Percentiles rank a stretch among this genome's conserved stretches.
Evolutionary conservation across 257 asterid species (phyloP).

Genomic region (Capsicum baccatum): DNA sequence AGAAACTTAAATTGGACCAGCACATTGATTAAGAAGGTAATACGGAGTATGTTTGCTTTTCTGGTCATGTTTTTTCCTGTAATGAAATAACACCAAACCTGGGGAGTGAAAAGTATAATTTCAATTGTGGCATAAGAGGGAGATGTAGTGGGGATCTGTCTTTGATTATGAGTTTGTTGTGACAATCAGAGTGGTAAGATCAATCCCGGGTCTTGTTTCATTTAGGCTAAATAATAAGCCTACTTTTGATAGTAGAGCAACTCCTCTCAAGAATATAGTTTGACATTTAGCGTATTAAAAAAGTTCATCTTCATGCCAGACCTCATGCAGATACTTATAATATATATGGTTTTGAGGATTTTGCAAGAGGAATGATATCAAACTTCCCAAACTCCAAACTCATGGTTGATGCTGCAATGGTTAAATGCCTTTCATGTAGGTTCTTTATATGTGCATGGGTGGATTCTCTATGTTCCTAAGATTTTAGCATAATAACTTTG

Average conservation of each 20-base stretch:
- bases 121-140: neutral
- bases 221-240: neutral
- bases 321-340: neutral
- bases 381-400: neutral
- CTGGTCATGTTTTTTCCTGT: neutral
- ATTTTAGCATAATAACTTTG: neutral
- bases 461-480: neutral
- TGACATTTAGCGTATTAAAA: neutral
- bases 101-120: neutral
- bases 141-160: neutral
- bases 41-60: neutral
- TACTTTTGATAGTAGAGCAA: neutral
- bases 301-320: neutral
- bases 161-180: conserved; percentile 11
- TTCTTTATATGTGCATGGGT: neutral
- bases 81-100: neutral
- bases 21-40: neutral
- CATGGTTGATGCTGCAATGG: conserved; percentile 15
- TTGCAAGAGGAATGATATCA: conserved; percentile 10
- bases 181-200: neutral
- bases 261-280: neutral
- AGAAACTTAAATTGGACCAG: neutral
- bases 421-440: neutral
- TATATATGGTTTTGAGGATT: neutral
- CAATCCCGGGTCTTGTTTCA: neutral